A percentile compares a stretch with the other conserved stretches of the same genome.
Conservation (phyloP, 179 eudicot species). For the Spinacia oleracea region DNA sequence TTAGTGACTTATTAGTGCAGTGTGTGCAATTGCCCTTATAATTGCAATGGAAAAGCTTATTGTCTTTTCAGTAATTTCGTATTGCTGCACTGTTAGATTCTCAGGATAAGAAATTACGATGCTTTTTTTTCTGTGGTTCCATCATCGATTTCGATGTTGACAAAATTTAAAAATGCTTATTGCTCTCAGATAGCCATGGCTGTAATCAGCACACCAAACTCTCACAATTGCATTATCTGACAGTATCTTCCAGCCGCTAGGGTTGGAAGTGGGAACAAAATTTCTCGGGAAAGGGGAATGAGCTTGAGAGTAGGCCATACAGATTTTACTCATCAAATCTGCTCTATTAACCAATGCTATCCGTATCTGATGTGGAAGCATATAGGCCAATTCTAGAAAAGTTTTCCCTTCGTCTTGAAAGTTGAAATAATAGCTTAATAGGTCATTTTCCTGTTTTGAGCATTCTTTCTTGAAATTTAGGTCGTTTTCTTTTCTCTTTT, state of each 20-base stretch:
- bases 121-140: background rate
- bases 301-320: too few species aligned
- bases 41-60: too few species aligned
- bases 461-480: background rate
- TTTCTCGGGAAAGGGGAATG: too few species aligned
- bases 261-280: background rate
- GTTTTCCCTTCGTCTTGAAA: background rate
- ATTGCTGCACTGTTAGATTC: background rate
- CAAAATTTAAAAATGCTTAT: too few species aligned
- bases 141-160: background rate
- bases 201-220: too few species aligned
- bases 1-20: background rate
- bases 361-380: too few species aligned
- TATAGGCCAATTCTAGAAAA: background rate
- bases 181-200: background rate
- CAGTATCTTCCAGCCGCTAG: too few species aligned
- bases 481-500: background rate
- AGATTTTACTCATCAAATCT: too few species aligned
- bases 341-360: background rate
- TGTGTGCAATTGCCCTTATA: background rate
- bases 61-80: too few species aligned
- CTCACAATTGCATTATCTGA: too few species aligned
- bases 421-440: background rate
- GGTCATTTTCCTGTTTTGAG: background rate
- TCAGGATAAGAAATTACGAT: background rate